phyloP scores from a whole-genome alignment of 768 basidiomycete genomes.

The Suillus lakei region DNA sequence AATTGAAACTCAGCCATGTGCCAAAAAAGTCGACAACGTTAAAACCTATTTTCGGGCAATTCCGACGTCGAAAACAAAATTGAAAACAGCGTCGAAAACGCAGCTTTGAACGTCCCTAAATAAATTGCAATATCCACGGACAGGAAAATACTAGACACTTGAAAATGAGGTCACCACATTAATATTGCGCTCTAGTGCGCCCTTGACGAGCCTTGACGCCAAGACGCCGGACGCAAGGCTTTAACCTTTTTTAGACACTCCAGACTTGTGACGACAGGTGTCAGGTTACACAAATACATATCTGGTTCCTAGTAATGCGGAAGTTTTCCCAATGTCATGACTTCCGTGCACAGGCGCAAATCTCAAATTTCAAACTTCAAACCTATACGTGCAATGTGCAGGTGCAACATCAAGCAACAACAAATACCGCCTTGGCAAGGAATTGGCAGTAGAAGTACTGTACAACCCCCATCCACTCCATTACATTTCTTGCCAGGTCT shows the following conservation, averaged over 20 bases:
- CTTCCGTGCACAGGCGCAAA: background rate
- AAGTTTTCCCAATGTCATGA: too few relatives aligned
- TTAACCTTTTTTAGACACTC: too few relatives aligned
- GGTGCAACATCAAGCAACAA: background rate
- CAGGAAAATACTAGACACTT: background rate
- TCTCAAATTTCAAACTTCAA: background rate
- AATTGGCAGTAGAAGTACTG: background rate
- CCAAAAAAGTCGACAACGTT: too few relatives aligned
- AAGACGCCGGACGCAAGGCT: background rate
- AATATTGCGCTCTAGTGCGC: background rate
- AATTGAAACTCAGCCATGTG: too few relatives aligned
- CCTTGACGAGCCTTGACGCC: background rate
- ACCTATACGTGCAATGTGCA: background rate
- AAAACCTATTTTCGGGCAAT: too few relatives aligned
- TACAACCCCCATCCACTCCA: background rate
- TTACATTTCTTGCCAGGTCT: background rate
- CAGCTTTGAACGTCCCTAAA: too few relatives aligned
- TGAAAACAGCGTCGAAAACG: too few relatives aligned
- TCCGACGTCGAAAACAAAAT: too few relatives aligned
- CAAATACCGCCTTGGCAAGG: background rate
- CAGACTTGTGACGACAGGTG: too few relatives aligned
- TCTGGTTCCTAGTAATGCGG: too few relatives aligned
- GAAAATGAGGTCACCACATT: background rate
- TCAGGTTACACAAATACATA: too few relatives aligned
- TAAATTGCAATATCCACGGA: background rate